Base-by-base conservation (phyloP, 2,329 filamentous ascomycete genomes). In the Monosporascus sp. region DNA sequence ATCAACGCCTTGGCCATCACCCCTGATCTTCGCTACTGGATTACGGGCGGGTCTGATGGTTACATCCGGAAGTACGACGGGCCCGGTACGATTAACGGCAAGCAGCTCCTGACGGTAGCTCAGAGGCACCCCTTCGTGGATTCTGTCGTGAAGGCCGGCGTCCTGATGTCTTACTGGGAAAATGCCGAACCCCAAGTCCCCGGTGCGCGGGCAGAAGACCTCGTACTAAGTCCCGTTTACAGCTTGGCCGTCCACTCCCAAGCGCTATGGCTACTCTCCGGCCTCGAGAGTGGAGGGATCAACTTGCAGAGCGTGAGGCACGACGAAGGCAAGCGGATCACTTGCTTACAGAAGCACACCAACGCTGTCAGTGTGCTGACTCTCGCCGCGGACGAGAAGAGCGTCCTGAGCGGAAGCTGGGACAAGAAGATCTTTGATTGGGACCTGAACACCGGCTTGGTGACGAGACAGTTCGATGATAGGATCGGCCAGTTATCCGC, bases 51-150 rank as follows among this genome's bases (percentile, higher is more conserved):
- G 1, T 87, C 89, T 0, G 94, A 99, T 72, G 93, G 94, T 47
- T 99, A 96, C 66, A 93, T 99, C 57, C 84, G 94, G 53, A 97
- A 97, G 70, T 97, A 95, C 72, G 95, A 99, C 68, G 96, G 94
- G 69, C 86, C 89, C 3, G 90, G 91, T 37, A 97, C 94, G 5
- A 92, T 95, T 60, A 99, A 99, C 67, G 91, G 91, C 58, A 97
- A 96, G 72, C 83, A 94, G 36, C 85, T 93, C 55, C 76, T 99
- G 62, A 99, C 94, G 0, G 94, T 99, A 6, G 94, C 94, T 34
- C 94, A 99, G 73, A 81, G 89, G 48, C 94, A 99, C 67, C 94
- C 94, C 0, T 99, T 97, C 64, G 94, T 99, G 41, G 94, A 99
- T 68, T 96, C 90, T 62, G 94, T 99, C 44, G 90, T 90, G 52